Conservation (phyloP, 208 protist species). For the Trypanosoma brucei region DNA sequence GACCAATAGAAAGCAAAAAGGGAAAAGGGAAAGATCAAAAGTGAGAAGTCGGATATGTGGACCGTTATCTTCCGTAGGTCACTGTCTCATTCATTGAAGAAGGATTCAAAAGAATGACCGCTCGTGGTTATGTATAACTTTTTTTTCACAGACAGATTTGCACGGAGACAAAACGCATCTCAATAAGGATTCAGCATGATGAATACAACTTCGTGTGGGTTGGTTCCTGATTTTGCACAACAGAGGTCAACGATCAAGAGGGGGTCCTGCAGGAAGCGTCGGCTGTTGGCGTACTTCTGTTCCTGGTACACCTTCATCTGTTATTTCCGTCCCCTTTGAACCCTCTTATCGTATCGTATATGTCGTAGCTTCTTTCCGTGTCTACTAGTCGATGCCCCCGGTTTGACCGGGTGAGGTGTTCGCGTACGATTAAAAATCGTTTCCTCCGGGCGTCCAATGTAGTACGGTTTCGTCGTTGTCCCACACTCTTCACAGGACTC, state of each 20-base stretch:
- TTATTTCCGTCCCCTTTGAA: constrained; percentile 43
- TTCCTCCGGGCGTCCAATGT: constrained; percentile 67
- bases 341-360: constrained; percentile 66
- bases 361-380: constrained; percentile 72
- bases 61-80: too few relatives aligned
- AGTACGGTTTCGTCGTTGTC: constrained; percentile 85
- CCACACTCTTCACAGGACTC: constrained; percentile 83
- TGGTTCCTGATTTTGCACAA: too few relatives aligned
- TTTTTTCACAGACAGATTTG: too few relatives aligned
- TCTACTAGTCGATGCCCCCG: constrained; percentile 55
- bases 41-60: neutral
- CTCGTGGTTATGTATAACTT: too few relatives aligned
- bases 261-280: too few relatives aligned
- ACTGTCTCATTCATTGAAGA: too few relatives aligned
- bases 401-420: constrained; percentile 76
- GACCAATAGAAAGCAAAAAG: neutral
- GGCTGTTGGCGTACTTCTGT: too few relatives aligned
- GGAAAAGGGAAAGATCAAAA: constrained; percentile 2
- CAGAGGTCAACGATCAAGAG: too few relatives aligned
- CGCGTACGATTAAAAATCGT: constrained; percentile 76
- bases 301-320: neutral
- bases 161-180: too few relatives aligned
- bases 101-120: too few relatives aligned
- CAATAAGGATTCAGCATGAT: too few relatives aligned
- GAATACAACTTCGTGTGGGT: too few relatives aligned